These are phyloP conservation scores for Eucalyptus regnans DNA, from an alignment of 345 rosid species.

Conservation along the genomic window DNA sequence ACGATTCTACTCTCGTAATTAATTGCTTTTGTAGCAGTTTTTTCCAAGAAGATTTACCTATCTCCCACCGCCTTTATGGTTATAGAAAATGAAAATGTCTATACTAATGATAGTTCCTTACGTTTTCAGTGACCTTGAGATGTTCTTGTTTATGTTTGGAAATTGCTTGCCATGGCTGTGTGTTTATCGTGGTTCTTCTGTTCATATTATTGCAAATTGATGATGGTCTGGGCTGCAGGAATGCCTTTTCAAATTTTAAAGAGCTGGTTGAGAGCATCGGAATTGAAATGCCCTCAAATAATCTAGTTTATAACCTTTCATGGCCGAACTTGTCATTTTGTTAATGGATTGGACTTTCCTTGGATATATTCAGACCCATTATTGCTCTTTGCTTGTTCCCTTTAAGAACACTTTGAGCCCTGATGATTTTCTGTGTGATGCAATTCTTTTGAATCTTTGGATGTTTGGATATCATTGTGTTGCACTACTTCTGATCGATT, in stretches of 20 bases:
- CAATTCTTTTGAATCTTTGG: background rate
- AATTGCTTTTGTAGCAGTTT: background rate
- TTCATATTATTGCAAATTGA: too few species aligned
- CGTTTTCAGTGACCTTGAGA: too few species aligned
- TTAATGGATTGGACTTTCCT: background rate
- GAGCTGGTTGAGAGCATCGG: slow-evolving; percentile 9
- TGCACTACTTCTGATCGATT: background rate
- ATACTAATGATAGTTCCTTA: too few species aligned
- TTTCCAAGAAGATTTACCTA: background rate
- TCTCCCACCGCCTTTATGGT: too few species aligned
- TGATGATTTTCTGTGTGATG: background rate
- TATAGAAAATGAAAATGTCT: too few species aligned
- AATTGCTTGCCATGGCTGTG: too few species aligned
- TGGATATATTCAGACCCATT: background rate
- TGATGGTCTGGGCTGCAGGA: too few species aligned
- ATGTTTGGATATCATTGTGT: background rate
- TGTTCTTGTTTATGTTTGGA: too few species aligned
- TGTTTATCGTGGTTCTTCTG: too few species aligned
- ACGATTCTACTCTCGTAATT: background rate
- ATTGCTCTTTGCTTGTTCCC: background rate
- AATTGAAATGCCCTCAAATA: slow-evolving; percentile 25
- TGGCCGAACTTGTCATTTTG: slow-evolving; percentile 6
- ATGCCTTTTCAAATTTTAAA: too few species aligned
- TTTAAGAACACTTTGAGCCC: background rate
- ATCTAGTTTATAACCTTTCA: slow-evolving; percentile 39